Percentiles rank a stretch among this genome's conserved stretches.
Evolutionary conservation across 305 asterid genomes (phyloP).

Genomic region (Stenogyne calaminthoides): DNA sequence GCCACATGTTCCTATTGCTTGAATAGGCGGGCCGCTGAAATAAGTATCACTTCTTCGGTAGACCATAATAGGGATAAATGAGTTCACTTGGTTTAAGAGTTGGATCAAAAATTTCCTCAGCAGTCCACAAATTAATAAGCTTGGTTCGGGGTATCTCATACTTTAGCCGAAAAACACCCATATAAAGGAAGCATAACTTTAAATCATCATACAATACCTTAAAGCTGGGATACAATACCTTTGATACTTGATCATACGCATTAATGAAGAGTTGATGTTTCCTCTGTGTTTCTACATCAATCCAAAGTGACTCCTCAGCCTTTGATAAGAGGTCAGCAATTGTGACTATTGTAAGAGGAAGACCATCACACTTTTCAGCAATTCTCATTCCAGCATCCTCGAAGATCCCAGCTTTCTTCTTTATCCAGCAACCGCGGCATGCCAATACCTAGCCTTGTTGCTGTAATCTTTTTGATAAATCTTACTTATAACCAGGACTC

Average conservation of each 20-base stretch:
- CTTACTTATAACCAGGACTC: slow-evolving; percentile 17
- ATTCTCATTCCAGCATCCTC: slow-evolving; percentile 18
- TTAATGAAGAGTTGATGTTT: neutral
- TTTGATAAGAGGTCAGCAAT: neutral
- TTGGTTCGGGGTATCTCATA: neutral
- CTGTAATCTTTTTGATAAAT: neutral
- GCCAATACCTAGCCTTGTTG: neutral
- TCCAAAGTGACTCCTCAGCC: neutral
- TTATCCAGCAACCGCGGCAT: neutral
- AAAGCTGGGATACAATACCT: neutral
- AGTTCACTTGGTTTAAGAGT: neutral
- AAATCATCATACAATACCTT: neutral
- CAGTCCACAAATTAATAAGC: neutral
- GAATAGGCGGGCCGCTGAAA: neutral
- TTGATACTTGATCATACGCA: neutral
- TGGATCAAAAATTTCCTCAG: neutral
- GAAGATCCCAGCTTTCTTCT: slow-evolving; percentile 21
- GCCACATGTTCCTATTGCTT: neutral
- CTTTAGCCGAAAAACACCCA: neutral
- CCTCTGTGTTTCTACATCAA: neutral
- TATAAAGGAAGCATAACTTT: neutral
- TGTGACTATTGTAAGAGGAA: slow-evolving; percentile 8
- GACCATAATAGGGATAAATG: neutral
- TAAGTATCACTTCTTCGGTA: neutral
- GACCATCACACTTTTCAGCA: slow-evolving; percentile 22